phyloP scores from a whole-genome alignment of 805 yeast species.

The Saccharomycopsis oosterbeekiorum region DNA sequence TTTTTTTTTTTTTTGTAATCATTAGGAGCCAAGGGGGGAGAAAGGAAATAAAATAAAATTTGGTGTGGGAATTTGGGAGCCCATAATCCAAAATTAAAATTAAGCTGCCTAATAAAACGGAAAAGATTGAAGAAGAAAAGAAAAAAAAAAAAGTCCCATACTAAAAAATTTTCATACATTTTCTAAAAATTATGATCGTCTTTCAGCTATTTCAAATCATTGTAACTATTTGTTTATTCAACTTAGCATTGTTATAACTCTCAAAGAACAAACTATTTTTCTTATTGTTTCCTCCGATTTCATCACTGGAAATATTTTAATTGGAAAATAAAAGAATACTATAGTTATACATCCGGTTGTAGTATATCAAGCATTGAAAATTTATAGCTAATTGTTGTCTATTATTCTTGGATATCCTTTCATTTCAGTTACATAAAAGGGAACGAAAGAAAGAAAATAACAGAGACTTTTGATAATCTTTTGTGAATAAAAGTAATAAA shows the following conservation, averaged over 20 bases:
- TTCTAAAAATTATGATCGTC: not conserved
- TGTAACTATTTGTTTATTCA: not conserved
- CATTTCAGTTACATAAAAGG: no score
- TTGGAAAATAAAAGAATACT: not conserved
- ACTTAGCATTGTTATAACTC: not conserved
- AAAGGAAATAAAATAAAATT: not conserved
- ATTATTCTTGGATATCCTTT: no score
- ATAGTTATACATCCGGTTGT: no score
- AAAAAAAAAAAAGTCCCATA: not conserved
- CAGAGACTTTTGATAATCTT: no score
- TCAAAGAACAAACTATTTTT: not conserved
- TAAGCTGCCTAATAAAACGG: not conserved
- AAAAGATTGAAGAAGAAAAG: not conserved
- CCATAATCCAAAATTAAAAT: not conserved
- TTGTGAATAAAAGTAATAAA: no score
- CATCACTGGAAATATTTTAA: not conserved
- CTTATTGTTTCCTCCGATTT: not conserved
- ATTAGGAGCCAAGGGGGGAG: not conserved
- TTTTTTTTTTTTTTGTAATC: not conserved
- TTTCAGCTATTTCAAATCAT: not conserved
- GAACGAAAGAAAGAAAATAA: no score
- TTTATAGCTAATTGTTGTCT: no score
- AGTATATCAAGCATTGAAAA: no score
- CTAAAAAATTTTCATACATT: not conserved
- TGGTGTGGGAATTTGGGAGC: not conserved